Evolutionary conservation across 768 basidiomycete genomes (phyloP).

Genomic region (Lentinus brumalis): DNA sequence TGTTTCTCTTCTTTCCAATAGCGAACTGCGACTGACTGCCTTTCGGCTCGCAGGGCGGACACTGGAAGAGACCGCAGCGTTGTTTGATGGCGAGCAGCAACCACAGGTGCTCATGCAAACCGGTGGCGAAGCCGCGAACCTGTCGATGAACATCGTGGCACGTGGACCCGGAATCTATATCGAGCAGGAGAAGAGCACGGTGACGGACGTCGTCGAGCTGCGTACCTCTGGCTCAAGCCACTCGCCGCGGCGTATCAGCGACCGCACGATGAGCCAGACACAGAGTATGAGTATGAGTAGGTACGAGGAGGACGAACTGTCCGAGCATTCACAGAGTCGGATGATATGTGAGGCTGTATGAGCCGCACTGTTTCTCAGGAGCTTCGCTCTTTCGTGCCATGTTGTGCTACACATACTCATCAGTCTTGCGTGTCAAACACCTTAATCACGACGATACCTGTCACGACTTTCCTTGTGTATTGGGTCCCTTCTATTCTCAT

Average conservation of each 20-base stretch:
- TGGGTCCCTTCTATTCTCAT: not conserved
- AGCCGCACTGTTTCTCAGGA: not conserved
- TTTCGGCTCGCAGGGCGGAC: conserved; percentile 48
- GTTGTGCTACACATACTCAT: too few species aligned
- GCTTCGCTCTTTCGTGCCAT: not conserved
- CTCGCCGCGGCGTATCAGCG: conserved; percentile 5
- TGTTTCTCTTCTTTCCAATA: not conserved
- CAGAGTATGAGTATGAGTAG: conserved; percentile 5
- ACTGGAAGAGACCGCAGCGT: conserved; percentile 70
- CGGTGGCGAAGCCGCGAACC: conserved; percentile 51
- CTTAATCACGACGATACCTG: not conserved
- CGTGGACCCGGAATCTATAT: conserved; percentile 16
- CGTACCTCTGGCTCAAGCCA: not conserved
- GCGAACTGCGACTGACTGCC: not conserved
- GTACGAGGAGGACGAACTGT: conserved; percentile 3
- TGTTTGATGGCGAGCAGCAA: conserved; percentile 65
- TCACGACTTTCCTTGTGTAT: not conserved
- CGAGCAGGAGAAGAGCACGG: conserved; percentile 17
- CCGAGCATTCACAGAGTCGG: not conserved
- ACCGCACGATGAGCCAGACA: not conserved
- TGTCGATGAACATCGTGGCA: conserved; percentile 19
- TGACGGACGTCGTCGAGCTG: conserved; percentile 15
- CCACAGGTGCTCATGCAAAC: conserved; percentile 43
- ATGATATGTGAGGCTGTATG: not conserved
- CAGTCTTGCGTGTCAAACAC: too few species aligned